Evolutionary conservation across 108 stramenopile genomes (phyloP), one percentile per base, ranked within the genome.

Genomic region (Mediolabrus comicus): DNA sequence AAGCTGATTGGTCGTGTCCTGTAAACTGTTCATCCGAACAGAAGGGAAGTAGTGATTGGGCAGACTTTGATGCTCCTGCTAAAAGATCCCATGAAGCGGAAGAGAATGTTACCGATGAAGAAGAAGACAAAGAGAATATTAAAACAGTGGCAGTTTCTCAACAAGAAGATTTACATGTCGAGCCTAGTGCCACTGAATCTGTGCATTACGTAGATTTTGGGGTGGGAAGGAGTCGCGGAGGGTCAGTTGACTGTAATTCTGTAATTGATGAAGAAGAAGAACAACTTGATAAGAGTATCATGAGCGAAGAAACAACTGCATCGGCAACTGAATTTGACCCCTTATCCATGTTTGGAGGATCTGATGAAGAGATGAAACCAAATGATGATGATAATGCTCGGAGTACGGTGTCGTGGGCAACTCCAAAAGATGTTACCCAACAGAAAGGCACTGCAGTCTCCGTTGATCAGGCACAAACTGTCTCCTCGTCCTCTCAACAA

Each of bases 251-350:
- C 3, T 46, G 38, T n/a, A 27, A 53, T 14, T 52, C 59, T 32
- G 19, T 16, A 5, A 49, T 52, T 52, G 66, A 52, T 19, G 12
- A 25, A 30, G 26, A 51, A 12, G 32, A 49, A 16, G 41, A 60
- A 32, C 39, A 39, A 49, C 60, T 52, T 24, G 31, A 56, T 8
- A 39, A 71, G 8, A 59, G 59, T 4, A 67, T 59, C 17, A 19
- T 46, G 12, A 80, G 79, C 41, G 71, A 80, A 46, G 79, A 38
- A 34, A 73, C 79, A 5, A 51, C 35, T 43, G 72, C 62, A 10
- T 62, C 56, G 49, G 72, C 67, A 43, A 80, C 79, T 17, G 72
- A 64, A 36, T 80, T 80, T 60, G 79, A 80, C 59, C 79, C 79
- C 1, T 36, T 72, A 26, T 80, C 79, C 8, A 63, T 80, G 62